Conservation (phyloP, 768 basidiomycete species). For the Crepidotus variabilis region DNA sequence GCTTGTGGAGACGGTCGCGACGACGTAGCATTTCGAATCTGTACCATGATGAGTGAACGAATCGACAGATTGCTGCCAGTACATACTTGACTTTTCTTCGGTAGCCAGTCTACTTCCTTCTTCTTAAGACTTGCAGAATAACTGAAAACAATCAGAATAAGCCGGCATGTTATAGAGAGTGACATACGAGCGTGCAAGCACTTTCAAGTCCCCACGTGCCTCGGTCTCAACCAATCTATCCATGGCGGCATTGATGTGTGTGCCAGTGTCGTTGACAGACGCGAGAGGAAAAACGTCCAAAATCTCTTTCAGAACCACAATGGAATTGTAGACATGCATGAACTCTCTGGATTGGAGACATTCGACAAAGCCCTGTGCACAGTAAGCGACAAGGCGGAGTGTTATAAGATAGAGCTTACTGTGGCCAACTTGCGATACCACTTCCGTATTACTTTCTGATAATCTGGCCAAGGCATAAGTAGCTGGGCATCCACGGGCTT, state of each 20-base stretch:
- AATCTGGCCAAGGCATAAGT: slow-evolving; percentile 59
- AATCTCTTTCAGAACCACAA: slow-evolving; percentile 89
- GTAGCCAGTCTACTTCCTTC: slow-evolving; percentile 55
- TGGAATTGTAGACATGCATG: slow-evolving; percentile 97
- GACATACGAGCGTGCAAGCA: slow-evolving; percentile 71
- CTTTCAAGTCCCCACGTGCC: slow-evolving; percentile 80
- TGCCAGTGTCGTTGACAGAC: slow-evolving; percentile 51
- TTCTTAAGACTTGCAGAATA: slow-evolving; percentile 77
- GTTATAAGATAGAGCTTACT: slow-evolving; percentile 32
- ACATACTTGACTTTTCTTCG: slow-evolving; percentile 15
- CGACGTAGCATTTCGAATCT: slow-evolving; percentile 17
- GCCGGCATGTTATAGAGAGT: background rate
- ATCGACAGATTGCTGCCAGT: background rate
- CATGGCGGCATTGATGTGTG: slow-evolving; percentile 54
- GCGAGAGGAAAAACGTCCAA: slow-evolving; percentile 84
- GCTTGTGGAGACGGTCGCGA: slow-evolving; percentile 26
- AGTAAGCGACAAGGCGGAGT: background rate
- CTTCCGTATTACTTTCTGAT: slow-evolving; percentile 71
- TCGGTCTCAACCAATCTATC: slow-evolving; percentile 69
- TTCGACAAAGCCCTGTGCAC: slow-evolving; percentile 63
- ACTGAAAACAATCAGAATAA: slow-evolving; percentile 26
- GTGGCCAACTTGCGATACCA: slow-evolving; percentile 77
- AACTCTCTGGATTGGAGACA: slow-evolving; percentile 88
- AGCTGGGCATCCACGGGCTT: slow-evolving; percentile 40
- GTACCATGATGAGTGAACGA: background rate